Evolutionary conservation across 2,329 filamentous ascomycete species (phyloP), one percentile per base, ranked within the genome.

Genomic region (Colletotrichum sublineola): DNA sequence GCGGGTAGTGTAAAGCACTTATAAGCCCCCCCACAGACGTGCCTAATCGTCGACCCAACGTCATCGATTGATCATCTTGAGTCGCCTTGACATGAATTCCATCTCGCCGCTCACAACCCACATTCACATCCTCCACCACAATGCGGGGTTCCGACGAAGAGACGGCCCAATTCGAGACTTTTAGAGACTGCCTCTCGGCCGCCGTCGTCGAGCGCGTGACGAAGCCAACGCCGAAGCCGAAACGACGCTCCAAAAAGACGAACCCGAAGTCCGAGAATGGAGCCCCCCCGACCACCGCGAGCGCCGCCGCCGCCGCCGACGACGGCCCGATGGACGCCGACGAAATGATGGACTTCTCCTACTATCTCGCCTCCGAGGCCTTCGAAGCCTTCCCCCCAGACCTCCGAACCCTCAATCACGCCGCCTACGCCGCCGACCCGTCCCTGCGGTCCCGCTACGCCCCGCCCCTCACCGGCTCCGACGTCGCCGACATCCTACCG

Each of bases 331-430:
- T 72, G 18, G 78, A 89, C 75, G 89, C 88, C 6, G 91, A 92
- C 75, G 93, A 95, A 67, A 82, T 96, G 31, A 89, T 90, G 36
- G 94, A 97, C 1, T 97, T 97, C 81, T 90, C 93, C 66, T 91
- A 95, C 84, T 96, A 95, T 80, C 87, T 96, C 40, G 90, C 93
- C 33, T 82, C 84, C 60, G 88, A 93, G 78, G 89, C 92, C 65
- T 97, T 96, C 80, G 82, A 86, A 6, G 85, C 82, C 46, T 86
- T 97, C 1, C 93, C 93, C 0, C 31, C 78, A 0, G 84, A 88
- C 24, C 84, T 96, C 0, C 87, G 89, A 75, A 85, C 84, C 1
- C 82, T 96, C 2, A 88, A 90, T 36, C 89, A 94, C 81, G 81
- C 88, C 56, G 80, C 82, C 56, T 88, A 89, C 79, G 82, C 87